Base-by-base conservation (phyloP, 176 grass and related monocot species). In the Pontederia paniculata region DNA sequence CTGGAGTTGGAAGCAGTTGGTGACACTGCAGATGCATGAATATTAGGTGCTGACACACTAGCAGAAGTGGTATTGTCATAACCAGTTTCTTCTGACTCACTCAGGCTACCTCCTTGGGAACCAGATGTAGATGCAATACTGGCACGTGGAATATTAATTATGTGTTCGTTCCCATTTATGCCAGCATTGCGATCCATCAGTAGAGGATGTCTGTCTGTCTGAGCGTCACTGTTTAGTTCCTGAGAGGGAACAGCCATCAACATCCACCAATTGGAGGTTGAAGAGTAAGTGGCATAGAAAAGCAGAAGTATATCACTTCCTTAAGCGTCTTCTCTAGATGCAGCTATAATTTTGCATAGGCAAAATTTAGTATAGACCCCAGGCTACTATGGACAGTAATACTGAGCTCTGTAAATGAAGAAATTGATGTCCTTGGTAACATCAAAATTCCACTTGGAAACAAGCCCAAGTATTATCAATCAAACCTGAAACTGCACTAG, bases 91-190 rank as follows among this genome's bases (percentile, higher is more conserved):
- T 72, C 66, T 44, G 45, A 70, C 54, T 55, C 42, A 42, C 42
- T 48, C 31, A 54, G 62, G 48, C 49, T 73, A 25, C 71, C 49
- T 48, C 48, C 63, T 48, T 66, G 55, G 56, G 76, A 79, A 57
- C 48, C 62, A 66, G 85, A 95, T 43, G 73, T 42, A 50, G 74
- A 78, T 3, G 59, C 70, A 62, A 62, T 73, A 89, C 77, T 80
- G 64, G 68, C 68, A 56, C 67, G 78, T 66, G 78, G 76, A 78
- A 95, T 86, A 70, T 86, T 73, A 51, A 95, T 88, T 58, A 72
- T 77, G 76, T 89, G 82, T 25, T 89, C 81, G 50, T 20, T 65
- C 5, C 48, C 59, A 74, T 60, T 69, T 61, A 45, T 59, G 60
- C 80, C 82, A 77, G 52, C 72, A 67, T 43, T 15, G 37, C 55